Evolutionary conservation across 1,284 basidiomycete genomes (phyloP).

Genomic region (Cutaneotrichosporon arboriforme): DNA sequence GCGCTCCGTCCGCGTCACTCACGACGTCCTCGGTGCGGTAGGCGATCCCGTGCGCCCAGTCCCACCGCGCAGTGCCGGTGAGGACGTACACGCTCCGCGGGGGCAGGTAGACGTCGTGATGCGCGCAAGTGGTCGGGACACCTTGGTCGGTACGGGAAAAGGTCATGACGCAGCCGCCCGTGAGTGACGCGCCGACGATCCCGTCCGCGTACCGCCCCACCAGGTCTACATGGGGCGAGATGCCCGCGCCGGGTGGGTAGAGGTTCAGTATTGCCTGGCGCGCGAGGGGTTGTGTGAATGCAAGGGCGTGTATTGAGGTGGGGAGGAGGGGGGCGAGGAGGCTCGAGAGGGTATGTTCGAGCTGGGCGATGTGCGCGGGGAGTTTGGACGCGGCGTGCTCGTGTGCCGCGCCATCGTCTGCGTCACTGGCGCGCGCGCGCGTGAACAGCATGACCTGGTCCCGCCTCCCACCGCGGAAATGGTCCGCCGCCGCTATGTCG

Average conservation of each 20-base stretch:
- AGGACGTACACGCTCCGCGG: constrained; percentile 46
- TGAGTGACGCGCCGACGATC: constrained; percentile 41
- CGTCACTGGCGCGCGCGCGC: background rate
- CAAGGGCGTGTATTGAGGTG: background rate
- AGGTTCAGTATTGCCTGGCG: constrained; percentile 50
- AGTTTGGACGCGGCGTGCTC: constrained; percentile 7
- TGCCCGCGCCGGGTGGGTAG: constrained; percentile 49
- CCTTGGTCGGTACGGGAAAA: constrained; percentile 9
- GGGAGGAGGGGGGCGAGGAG: constrained; percentile 18
- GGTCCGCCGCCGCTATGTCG: constrained; percentile 29
- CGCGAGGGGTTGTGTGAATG: constrained; percentile 31
- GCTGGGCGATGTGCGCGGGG: constrained; percentile 21
- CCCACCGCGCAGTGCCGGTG: constrained; percentile 47
- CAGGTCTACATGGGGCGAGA: constrained; percentile 50
- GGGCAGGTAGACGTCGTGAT: constrained; percentile 45
- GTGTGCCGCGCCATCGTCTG: background rate
- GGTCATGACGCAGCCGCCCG: constrained; percentile 40
- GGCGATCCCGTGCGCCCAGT: constrained; percentile 50
- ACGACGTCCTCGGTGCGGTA: constrained; percentile 30
- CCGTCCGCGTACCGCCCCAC: constrained; percentile 48
- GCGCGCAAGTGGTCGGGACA: background rate
- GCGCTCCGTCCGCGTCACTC: constrained; percentile 5
- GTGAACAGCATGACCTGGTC: constrained; percentile 49
- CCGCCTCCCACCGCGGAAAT: constrained; percentile 38
- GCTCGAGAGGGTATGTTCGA: constrained; percentile 16